phyloP scores from a whole-genome alignment of 2,329 filamentous ascomycete species.

The Aspergillus fumigatiaffinis region DNA sequence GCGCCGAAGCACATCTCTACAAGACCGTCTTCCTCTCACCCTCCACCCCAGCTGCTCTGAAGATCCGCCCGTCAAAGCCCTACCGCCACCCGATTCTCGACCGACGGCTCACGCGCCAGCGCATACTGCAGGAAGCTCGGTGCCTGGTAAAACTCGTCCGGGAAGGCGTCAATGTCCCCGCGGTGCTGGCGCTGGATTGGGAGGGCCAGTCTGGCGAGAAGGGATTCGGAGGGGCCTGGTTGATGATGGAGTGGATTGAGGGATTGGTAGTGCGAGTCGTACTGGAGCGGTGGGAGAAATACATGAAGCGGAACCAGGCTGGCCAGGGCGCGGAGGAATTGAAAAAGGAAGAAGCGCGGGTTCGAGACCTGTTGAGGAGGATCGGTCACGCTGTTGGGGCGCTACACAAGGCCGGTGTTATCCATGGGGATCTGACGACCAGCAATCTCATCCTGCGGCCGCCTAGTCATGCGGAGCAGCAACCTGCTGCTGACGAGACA shows the following conservation, averaged over 20 bases:
- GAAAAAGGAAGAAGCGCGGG: constrained; percentile 44
- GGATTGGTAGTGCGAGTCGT: constrained; percentile 66
- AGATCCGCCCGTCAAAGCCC: constrained; percentile 84
- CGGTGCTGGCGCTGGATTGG: constrained; percentile 66
- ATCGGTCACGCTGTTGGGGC: constrained; percentile 69
- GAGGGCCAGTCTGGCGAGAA: constrained; percentile 54
- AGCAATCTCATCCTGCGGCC: constrained; percentile 87
- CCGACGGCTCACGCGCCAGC: constrained; percentile 76
- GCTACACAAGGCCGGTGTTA: constrained; percentile 78
- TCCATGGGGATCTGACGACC: constrained; percentile 94
- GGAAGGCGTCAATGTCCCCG: constrained; percentile 78
- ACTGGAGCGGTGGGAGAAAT: constrained; percentile 65
- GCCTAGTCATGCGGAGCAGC: constrained; percentile 12
- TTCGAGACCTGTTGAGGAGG: constrained; percentile 62
- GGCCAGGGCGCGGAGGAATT: constrained; percentile 26
- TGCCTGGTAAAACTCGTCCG: constrained; percentile 74
- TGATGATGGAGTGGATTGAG: constrained; percentile 81
- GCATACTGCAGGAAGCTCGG: constrained; percentile 83
- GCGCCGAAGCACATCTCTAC: constrained; percentile 93
- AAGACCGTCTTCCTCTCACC: constrained; percentile 73
- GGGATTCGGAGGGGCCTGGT: constrained; percentile 67
- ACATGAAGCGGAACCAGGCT: constrained; percentile 36
- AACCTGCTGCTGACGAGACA: constrained; percentile 16
- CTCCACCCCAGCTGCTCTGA: constrained; percentile 69
- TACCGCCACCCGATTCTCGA: constrained; percentile 92